Percentiles rank a stretch among this genome's conserved stretches.
Evolutionary conservation across 1,284 basidiomycete genomes (phyloP).

Genomic region (Puccinia hordei): DNA sequence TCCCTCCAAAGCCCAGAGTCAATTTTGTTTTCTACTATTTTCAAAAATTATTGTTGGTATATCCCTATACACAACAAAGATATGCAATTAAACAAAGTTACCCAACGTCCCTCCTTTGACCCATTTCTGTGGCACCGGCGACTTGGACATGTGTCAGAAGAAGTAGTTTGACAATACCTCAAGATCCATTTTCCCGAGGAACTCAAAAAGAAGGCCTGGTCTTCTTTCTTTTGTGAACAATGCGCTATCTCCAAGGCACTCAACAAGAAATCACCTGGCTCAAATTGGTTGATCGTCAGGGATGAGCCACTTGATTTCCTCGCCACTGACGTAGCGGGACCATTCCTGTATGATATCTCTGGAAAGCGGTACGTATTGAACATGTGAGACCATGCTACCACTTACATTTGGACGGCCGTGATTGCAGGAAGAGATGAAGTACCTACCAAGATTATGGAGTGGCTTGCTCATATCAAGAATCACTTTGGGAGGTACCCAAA

Average conservation of each 20-base stretch:
- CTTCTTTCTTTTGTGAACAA: conserved; percentile 5
- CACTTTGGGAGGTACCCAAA: not conserved
- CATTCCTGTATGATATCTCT: not conserved
- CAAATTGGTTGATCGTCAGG: not conserved
- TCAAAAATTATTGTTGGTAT: not conserved
- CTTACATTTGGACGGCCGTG: not conserved
- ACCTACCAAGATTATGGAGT: not conserved
- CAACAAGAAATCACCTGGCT: too few species aligned
- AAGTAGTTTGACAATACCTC: not conserved
- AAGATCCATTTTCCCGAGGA: not conserved
- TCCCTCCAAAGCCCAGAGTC: not conserved
- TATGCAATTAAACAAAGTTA: not conserved
- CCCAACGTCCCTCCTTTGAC: not conserved
- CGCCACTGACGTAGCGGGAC: not conserved
- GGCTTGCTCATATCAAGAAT: not conserved
- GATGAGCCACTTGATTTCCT: not conserved
- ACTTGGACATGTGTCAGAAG: not conserved
- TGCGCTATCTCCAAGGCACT: not conserved
- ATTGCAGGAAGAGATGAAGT: not conserved
- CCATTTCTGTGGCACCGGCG: not conserved
- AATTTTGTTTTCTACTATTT: not conserved
- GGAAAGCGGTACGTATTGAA: not conserved
- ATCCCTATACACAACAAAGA: too few species aligned
- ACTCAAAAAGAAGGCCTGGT: not conserved
- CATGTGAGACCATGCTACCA: not conserved